Evolutionary conservation across 2,329 filamentous ascomycete species (phyloP).

Genomic region (Apiospora malaysiana): DNA sequence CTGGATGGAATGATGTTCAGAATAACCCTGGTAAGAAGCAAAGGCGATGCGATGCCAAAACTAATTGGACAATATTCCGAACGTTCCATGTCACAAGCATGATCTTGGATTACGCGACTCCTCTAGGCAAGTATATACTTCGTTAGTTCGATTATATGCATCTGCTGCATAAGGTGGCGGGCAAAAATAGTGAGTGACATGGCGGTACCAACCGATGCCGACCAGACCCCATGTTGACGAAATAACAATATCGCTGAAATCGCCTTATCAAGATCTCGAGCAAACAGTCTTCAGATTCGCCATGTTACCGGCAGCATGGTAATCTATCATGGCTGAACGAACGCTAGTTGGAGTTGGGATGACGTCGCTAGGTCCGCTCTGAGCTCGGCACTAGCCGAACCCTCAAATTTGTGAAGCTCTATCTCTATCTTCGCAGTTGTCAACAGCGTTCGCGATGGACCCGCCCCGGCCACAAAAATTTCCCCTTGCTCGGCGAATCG

Average conservation of each 20-base stretch:
- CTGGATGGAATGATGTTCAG: no score
- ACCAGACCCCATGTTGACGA: not conserved
- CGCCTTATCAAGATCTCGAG: no score
- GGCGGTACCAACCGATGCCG: not conserved
- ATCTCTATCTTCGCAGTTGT: not conserved
- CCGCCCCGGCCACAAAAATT: conserved; percentile 8
- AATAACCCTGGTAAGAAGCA: no score
- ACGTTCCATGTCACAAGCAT: no score
- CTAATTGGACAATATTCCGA: no score
- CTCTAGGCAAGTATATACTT: no score
- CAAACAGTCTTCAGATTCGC: not conserved
- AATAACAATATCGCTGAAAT: no score
- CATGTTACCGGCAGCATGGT: not conserved
- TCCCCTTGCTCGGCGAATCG: not conserved
- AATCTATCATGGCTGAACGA: not conserved
- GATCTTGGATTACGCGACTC: no score
- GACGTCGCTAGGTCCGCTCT: conserved; percentile 1
- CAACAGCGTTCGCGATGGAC: conserved; percentile 1
- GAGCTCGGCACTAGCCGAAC: conserved; percentile 11
- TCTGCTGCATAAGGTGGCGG: no score
- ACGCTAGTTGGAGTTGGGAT: conserved; percentile 14
- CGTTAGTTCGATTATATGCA: no score
- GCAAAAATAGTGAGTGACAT: not conserved
- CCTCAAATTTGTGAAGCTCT: conserved; percentile 9
- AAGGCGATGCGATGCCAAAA: no score